These are phyloP conservation scores for Aspergillus coremiiformis DNA, from an alignment of 495 filamentous ascomycete species.

Conservation along the genomic window DNA sequence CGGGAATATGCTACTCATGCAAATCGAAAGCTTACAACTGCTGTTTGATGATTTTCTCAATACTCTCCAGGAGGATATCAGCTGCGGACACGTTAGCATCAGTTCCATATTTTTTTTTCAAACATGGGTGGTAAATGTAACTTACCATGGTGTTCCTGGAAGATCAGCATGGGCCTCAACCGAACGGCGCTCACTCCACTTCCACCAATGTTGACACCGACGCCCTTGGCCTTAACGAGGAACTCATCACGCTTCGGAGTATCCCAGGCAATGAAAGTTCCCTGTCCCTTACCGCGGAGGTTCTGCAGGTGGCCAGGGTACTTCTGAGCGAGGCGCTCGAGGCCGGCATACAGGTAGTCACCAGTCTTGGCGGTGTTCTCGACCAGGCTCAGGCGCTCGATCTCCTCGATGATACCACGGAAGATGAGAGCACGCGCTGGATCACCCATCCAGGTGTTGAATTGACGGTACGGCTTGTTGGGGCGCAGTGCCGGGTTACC, in stretches of 20 bases:
- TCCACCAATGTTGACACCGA: constrained; percentile 92
- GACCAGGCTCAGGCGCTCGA: constrained; percentile 74
- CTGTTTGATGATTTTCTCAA: constrained; percentile 75
- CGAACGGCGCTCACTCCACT: constrained; percentile 73
- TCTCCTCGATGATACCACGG: constrained; percentile 84
- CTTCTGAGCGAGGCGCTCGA: constrained; percentile 60
- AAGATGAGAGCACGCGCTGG: constrained; percentile 85
- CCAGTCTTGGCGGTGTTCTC: constrained; percentile 73
- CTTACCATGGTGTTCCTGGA: constrained; percentile 86
- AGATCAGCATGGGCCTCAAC: constrained; percentile 90
- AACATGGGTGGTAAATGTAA: constrained; percentile 8
- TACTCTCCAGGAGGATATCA: constrained; percentile 56
- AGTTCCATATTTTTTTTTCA: neutral
- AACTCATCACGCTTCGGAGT: constrained; percentile 78
- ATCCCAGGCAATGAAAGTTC: constrained; percentile 97
- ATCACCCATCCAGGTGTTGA: constrained; percentile 99
- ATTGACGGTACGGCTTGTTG: constrained; percentile 98
- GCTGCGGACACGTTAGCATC: constrained; percentile 31
- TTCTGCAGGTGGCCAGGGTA: constrained; percentile 84
- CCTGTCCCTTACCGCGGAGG: constrained; percentile 86
- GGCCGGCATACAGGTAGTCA: constrained; percentile 69
- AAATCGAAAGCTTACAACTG: constrained; percentile 34
- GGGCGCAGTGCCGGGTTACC: constrained; percentile 82
- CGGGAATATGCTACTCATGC: neutral
- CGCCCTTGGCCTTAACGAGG: constrained; percentile 60